phyloP scores from a whole-genome alignment of 2,329 filamentous ascomycete genomes.

The Achaetomium macrosporum region DNA sequence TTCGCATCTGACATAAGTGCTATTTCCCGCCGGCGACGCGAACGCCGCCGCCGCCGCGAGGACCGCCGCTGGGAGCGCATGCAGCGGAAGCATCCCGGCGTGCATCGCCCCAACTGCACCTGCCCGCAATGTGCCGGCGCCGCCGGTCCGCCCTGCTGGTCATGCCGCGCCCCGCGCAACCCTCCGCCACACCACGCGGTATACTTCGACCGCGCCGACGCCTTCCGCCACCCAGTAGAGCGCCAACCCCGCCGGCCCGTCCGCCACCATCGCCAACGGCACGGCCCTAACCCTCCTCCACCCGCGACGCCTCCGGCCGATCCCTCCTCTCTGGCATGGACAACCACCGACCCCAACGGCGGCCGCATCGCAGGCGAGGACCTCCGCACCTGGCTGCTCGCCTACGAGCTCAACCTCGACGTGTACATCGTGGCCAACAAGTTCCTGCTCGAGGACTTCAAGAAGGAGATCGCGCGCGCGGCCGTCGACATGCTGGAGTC shows the following conservation, averaged over 20 bases:
- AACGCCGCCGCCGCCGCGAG: conserved; percentile 31
- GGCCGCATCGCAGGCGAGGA: conserved; percentile 39
- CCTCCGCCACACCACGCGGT: conserved; percentile 22
- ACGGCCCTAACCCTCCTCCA: conserved; percentile 3
- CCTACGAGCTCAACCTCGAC: conserved; percentile 42
- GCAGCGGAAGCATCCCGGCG: conserved; percentile 39
- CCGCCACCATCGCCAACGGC: conserved; percentile 18
- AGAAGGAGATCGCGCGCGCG: conserved; percentile 35
- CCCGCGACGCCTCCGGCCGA: background rate
- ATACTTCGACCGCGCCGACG: background rate
- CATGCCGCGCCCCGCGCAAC: conserved; percentile 33
- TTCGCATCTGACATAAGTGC: conserved; percentile 34
- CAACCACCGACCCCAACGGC: conserved; percentile 14
- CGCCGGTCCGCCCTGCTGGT: conserved; percentile 37
- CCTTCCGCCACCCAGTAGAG: conserved; percentile 1
- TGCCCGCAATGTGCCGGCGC: conserved; percentile 37
- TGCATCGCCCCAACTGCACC: conserved; percentile 40
- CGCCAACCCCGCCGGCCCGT: conserved; percentile 12
- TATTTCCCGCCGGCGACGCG: conserved; percentile 30
- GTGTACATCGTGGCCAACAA: conserved; percentile 46
- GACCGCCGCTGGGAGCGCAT: conserved; percentile 33
- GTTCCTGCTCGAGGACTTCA: conserved; percentile 43
- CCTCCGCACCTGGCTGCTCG: conserved; percentile 41
- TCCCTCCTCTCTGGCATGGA: background rate
- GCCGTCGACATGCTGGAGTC: conserved; percentile 43